These are phyloP conservation scores for Kwoniella shivajii DNA, from an alignment of 1,284 basidiomycete species.

Conservation along the genomic window DNA sequence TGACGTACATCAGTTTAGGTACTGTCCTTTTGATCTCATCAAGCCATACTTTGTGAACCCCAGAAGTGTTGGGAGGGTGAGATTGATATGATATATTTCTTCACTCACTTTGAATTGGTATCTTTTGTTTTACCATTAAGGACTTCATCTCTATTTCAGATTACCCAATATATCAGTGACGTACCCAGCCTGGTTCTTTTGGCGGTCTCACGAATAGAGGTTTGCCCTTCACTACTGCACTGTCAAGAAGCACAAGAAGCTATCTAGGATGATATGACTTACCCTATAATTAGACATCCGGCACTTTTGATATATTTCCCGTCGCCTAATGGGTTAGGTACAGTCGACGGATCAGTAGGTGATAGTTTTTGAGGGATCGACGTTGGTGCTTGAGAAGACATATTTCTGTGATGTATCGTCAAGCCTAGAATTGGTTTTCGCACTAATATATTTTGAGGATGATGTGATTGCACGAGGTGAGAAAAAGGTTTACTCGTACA, in stretches of 20 bases:
- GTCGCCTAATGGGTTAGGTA: slow-evolving; percentile 65
- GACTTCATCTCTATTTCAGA: slow-evolving; percentile 52
- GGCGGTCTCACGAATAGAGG: no score
- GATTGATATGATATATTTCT: no score
- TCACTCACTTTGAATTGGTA: slow-evolving; percentile 63
- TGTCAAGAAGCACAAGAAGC: neutral
- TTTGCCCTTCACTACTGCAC: neutral
- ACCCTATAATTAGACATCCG: slow-evolving; percentile 53
- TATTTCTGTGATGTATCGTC: neutral
- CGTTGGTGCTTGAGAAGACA: neutral
- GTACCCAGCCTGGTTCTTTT: no score
- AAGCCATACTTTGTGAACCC: no score
- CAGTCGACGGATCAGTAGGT: slow-evolving; percentile 35
- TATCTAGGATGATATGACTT: slow-evolving; percentile 8
- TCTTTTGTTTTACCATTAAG: slow-evolving; percentile 66
- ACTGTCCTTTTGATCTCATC: no score
- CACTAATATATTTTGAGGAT: no score
- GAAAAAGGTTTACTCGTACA: no score
- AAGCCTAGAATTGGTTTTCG: no score
- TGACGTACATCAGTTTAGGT: neutral
- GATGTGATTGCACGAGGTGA: no score
- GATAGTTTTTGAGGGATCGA: slow-evolving; percentile 10
- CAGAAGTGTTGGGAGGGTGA: no score
- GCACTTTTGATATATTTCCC: slow-evolving; percentile 65
- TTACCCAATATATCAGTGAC: neutral